Percentiles rank a stretch among this genome's conserved stretches.
Evolutionary conservation across 2,329 filamentous ascomycete genomes (phyloP).

Genomic region (Neurospora sp.): DNA sequence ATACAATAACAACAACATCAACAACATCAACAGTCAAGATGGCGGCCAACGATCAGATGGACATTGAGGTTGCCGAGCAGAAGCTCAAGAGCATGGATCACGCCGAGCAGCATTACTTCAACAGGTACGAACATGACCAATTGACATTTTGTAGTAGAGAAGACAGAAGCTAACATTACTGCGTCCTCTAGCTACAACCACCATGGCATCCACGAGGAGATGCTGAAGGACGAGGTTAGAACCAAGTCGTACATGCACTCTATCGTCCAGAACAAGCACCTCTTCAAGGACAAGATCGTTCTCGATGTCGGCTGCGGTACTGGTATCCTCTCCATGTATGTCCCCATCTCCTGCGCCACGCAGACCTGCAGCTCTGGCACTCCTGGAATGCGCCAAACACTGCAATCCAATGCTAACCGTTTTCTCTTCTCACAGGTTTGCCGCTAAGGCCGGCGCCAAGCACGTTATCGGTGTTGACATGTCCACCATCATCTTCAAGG

Average conservation of each 20-base stretch:
- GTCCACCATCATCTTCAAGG: constrained; percentile 99
- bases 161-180: constrained; percentile 25
- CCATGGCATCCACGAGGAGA: constrained; percentile 97
- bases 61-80: constrained; percentile 50
- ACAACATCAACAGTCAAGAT: constrained; percentile 21
- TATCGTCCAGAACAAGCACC: constrained; percentile 92
- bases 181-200: constrained; percentile 72
- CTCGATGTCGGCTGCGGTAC: constrained; percentile 97
- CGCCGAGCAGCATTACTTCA: constrained; percentile 98
- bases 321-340: constrained; percentile 95
- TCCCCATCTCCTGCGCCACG: constrained; percentile 7
- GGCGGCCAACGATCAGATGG: constrained; percentile 39
- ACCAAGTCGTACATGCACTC: constrained; percentile 95
- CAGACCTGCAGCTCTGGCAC: neutral
- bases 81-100: constrained; percentile 69
- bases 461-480: constrained; percentile 99
- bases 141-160: neutral
- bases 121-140: constrained; percentile 53
- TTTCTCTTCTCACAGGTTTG: constrained; percentile 58
- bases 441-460: constrained; percentile 89
- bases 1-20: neutral
- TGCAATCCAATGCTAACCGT: neutral
- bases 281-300: constrained; percentile 85
- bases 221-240: constrained; percentile 98
- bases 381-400: neutral